Evolutionary conservation across 768 basidiomycete species (phyloP).

Genomic region (Hortiboletus flavorubellus): DNA sequence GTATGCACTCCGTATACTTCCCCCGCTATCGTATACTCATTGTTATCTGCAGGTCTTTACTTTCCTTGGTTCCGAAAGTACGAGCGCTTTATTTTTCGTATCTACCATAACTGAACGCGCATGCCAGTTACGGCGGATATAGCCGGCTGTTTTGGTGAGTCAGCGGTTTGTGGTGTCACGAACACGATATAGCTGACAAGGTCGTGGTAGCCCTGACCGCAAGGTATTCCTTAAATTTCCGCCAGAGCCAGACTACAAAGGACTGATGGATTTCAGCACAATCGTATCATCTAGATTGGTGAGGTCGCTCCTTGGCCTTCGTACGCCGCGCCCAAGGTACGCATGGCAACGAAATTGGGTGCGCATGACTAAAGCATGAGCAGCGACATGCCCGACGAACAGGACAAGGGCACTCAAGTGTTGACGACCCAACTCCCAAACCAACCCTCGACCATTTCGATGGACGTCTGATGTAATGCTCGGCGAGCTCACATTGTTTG

Average conservation of each 20-base stretch:
- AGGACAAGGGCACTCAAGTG: neutral
- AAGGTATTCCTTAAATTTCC: slow-evolving; percentile 2
- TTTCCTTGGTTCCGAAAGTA: slow-evolving; percentile 4
- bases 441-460: neutral
- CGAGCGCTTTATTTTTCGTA: neutral
- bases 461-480: neutral
- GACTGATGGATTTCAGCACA: slow-evolving; percentile 3
- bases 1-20: neutral
- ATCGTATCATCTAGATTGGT: slow-evolving; percentile 16
- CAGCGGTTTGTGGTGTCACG: no score
- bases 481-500: no score
- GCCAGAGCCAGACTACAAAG: neutral
- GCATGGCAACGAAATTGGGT: neutral
- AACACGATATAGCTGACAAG: neutral
- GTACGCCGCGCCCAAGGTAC: neutral
- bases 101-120: neutral
- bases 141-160: slow-evolving; percentile 2
- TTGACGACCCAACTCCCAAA: slow-evolving; percentile 6
- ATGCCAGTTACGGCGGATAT: slow-evolving; percentile 4
- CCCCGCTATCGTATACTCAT: neutral
- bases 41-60: slow-evolving; percentile 6
- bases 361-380: neutral
- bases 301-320: slow-evolving; percentile 11
- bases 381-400: neutral
- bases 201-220: slow-evolving; percentile 2